Evolutionary conservation across 768 basidiomycete genomes (phyloP).

Genomic region (Daedaleopsis nitida): DNA sequence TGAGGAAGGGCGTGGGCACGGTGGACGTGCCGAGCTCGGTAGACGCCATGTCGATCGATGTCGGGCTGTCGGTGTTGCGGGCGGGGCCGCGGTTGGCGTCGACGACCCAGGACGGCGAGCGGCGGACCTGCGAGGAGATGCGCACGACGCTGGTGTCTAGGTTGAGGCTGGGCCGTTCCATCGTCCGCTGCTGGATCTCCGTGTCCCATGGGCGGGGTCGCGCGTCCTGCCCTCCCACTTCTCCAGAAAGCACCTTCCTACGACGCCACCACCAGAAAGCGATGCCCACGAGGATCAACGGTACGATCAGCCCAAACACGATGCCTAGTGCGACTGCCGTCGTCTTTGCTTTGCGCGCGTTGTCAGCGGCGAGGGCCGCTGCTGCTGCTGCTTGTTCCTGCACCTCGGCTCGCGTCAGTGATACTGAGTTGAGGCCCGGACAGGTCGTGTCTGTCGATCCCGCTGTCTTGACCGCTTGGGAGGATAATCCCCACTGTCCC

Average conservation of each 20-base stretch:
- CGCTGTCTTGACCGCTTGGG: constrained; percentile 20
- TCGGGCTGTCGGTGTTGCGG: constrained; percentile 13
- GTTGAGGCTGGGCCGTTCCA: constrained; percentile 7
- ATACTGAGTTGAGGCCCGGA: constrained; percentile 32
- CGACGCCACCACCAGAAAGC: constrained; percentile 27
- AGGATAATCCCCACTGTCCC: constrained; percentile 38
- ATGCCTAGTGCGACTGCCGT: constrained; percentile 34
- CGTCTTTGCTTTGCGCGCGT: constrained; percentile 22
- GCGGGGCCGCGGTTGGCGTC: background rate
- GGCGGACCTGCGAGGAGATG: background rate
- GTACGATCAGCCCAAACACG: constrained; percentile 31
- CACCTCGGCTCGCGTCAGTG: constrained; percentile 29
- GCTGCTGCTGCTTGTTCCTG: constrained; percentile 22
- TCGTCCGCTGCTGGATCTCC: background rate
- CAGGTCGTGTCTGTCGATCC: constrained; percentile 38
- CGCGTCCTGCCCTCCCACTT: constrained; percentile 18
- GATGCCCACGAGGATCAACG: constrained; percentile 30
- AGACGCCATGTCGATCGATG: constrained; percentile 18
- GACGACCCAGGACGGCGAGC: constrained; percentile 13
- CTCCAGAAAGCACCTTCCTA: constrained; percentile 3
- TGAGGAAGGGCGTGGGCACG: constrained; percentile 12
- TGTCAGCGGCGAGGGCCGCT: constrained; percentile 11
- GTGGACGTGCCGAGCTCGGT: constrained; percentile 5
- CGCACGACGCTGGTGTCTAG: constrained; percentile 7
- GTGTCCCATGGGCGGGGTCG: constrained; percentile 14